Evolutionary conservation across 208 protist genomes (phyloP), one percentile per base, ranked within the genome.

Genomic region (Trypanosoma platydactyli): DNA sequence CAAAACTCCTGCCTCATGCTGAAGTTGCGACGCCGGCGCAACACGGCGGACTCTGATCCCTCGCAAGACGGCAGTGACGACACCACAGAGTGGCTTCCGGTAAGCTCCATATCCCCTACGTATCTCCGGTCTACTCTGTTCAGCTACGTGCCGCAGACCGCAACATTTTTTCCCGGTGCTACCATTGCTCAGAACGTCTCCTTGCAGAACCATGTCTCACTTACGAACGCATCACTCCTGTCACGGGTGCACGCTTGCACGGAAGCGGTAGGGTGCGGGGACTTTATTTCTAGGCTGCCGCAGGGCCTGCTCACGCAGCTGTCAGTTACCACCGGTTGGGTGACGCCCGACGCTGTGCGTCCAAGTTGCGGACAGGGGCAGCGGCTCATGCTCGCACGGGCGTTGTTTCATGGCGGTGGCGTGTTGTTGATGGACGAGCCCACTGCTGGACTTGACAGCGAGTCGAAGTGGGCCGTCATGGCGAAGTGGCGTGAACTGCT

Each of bases 101-200:
- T 88, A 24, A 41, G 61, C 42, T 68, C 52, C 1, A 76, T 93
- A 18, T 76, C 79, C 1, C 66, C 64, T 13, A 46, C 59, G 20
- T 63, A 77, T 9, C 74, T 93, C 42, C 83, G 87, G 7, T 71
- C 71, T 18, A 41, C 41, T 9, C 53, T 94, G 0, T 94, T 94
- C 52, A 81, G 80, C 46, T 90, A 82, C 46, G 82, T 94, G 18
- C 87, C 87, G 22, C 87, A 94, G 78, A 73, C 20, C 48, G 73
- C 87, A 9, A 77, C 77, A 20, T 70, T 94, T 44, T 86, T 94
- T 46, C 52, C 73, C 16, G 84, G 82, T 20, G 77, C 86, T 55
- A 86, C 87, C 25, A 84, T 94, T 65, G 87, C 84, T 16, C 84
- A 94, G 64, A 94, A 94, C 69, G 79, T 94, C 42, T 84, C 81